phyloP scores from a whole-genome alignment of 257 asterid species.

The Phtheirospermum japonicum region DNA sequence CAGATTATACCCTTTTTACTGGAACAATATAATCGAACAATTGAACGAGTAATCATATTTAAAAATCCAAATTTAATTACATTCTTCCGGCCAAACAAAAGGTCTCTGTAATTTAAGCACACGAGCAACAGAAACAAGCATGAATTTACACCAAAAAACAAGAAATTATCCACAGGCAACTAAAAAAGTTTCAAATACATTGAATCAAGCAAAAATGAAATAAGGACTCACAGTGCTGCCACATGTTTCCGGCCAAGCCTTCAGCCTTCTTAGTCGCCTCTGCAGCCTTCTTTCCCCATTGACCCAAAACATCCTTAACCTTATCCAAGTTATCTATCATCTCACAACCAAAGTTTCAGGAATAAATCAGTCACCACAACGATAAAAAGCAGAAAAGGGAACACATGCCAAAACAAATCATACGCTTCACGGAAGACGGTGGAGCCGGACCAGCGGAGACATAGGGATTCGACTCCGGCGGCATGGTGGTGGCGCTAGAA shows the following conservation, averaged over 20 bases:
- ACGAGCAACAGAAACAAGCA: slow-evolving; percentile 5
- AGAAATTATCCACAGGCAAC: not conserved
- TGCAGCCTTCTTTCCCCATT: slow-evolving; percentile 79
- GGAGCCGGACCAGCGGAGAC: slow-evolving; percentile 53
- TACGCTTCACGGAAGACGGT: slow-evolving; percentile 43
- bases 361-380: not conserved
- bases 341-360: not conserved
- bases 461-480: slow-evolving; percentile 78
- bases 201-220: not conserved
- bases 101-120: not conserved
- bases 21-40: not conserved
- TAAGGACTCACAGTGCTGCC: slow-evolving; percentile 82
- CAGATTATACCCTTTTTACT: not conserved
- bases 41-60: not conserved
- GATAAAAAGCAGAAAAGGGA: not conserved
- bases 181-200: not conserved
- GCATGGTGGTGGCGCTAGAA: slow-evolving; percentile 59
- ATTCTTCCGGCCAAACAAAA: not conserved
- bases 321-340: slow-evolving; percentile 57
- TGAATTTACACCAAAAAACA: not conserved
- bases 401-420: not conserved
- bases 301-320: slow-evolving; percentile 70
- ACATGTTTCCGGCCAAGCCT: slow-evolving; percentile 83
- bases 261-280: slow-evolving; percentile 84
- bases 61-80: not conserved